Conservation (phyloP, 2,329 filamentous ascomycete genomes). For the Fusarium subtropicale region DNA sequence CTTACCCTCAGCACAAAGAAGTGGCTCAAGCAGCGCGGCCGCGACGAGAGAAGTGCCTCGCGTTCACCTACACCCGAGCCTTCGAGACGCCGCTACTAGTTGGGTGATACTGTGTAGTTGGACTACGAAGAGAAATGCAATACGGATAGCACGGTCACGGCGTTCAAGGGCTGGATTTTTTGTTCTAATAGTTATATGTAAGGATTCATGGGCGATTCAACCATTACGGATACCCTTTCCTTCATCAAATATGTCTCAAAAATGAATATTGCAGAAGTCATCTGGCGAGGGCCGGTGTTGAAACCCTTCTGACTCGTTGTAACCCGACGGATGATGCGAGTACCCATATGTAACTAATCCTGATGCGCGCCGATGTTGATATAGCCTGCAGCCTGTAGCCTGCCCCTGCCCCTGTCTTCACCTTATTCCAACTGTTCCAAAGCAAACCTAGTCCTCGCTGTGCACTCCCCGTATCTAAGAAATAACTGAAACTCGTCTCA, state of each 20-base stretch:
- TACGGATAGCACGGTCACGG: slow-evolving; percentile 39
- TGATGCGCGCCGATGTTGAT: slow-evolving; percentile 46
- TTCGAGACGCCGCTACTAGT: slow-evolving; percentile 75
- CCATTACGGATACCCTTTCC: slow-evolving; percentile 34
- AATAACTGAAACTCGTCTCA: slow-evolving; percentile 24
- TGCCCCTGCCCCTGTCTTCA: slow-evolving; percentile 27
- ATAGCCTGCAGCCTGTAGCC: slow-evolving; percentile 21
- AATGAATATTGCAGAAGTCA: slow-evolving; percentile 30
- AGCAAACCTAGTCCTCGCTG: slow-evolving; percentile 31
- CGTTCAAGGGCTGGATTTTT: slow-evolving; percentile 44
- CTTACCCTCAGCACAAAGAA: slow-evolving; percentile 92
- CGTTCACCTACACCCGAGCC: slow-evolving; percentile 90
- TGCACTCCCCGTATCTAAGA: slow-evolving; percentile 31
- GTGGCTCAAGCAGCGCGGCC: slow-evolving; percentile 87
- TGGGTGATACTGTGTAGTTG: slow-evolving; percentile 9
- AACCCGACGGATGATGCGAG: slow-evolving; percentile 41
- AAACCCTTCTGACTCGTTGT: slow-evolving; percentile 47
- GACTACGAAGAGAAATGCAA: slow-evolving; percentile 24
- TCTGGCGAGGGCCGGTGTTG: slow-evolving; percentile 40
- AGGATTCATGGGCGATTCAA: slow-evolving; percentile 33
- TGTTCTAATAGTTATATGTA: slow-evolving; percentile 37
- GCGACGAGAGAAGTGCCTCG: slow-evolving; percentile 83
- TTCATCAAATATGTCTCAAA: slow-evolving; percentile 32
- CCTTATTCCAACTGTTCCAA: slow-evolving; percentile 38
- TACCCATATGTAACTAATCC: slow-evolving; percentile 46